Evolutionary conservation across 192 early-diverging fungal species (phyloP).

Genomic region (Spinellus fusiger): DNA sequence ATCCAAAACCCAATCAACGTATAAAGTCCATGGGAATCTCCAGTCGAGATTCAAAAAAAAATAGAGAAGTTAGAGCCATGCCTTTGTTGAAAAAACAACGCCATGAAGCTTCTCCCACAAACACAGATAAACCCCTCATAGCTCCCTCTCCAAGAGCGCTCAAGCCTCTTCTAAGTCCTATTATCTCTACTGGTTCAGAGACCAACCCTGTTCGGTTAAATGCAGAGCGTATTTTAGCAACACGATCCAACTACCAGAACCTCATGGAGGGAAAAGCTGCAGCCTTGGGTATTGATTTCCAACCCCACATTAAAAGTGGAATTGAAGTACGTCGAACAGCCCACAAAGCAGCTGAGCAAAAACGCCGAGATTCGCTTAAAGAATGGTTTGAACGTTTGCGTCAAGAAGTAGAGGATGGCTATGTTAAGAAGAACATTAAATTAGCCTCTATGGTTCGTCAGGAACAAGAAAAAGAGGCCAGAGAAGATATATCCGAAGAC

Average conservation of each 20-base stretch:
- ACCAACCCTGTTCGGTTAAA: neutral
- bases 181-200: slow-evolving; percentile 31
- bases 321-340: slow-evolving; percentile 79
- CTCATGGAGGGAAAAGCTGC: slow-evolving; percentile 83
- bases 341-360: slow-evolving; percentile 96
- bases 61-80: neutral
- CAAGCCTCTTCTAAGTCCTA: slow-evolving; percentile 40
- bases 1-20: neutral
- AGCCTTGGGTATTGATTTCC: slow-evolving; percentile 69
- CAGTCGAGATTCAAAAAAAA: neutral
- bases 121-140: neutral
- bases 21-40: neutral
- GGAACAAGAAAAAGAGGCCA: slow-evolving; percentile 17
- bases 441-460: slow-evolving; percentile 16
- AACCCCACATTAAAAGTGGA: slow-evolving; percentile 67
- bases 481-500: neutral
- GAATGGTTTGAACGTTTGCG: slow-evolving; percentile 80
- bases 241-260: slow-evolving; percentile 76
- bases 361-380: slow-evolving; percentile 89
- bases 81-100: slow-evolving; percentile 4
- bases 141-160: slow-evolving; percentile 18
- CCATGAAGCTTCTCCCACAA: neutral
- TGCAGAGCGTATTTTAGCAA: slow-evolving; percentile 39
- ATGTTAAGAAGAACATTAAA: slow-evolving; percentile 14
- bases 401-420: slow-evolving; percentile 56